phyloP scores from a whole-genome alignment of 177 flowering plant species.

The Vitis hybrid region DNA sequence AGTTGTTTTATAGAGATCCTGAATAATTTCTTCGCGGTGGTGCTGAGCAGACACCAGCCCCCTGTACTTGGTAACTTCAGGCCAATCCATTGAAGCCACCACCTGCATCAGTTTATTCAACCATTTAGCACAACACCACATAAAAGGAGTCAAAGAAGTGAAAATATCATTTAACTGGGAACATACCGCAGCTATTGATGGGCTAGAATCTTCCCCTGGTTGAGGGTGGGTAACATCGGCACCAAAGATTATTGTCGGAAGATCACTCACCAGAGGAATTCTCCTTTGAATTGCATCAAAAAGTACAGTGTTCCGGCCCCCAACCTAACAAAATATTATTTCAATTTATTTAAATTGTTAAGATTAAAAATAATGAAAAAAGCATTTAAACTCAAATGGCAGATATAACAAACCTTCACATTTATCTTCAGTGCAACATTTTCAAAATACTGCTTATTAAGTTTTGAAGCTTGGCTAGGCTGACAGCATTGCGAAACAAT shows the following conservation, averaged over 20 bases:
- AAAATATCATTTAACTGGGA: not conserved
- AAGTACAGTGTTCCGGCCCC: constrained; percentile 71
- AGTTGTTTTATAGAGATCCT: constrained; percentile 48
- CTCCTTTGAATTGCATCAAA: constrained; percentile 39
- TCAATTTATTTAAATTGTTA: not conserved
- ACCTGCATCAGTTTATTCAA: constrained; percentile 23
- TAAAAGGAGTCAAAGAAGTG: not conserved
- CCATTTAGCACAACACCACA: not conserved
- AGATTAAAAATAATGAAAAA: not conserved
- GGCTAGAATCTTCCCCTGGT: constrained; percentile 83
- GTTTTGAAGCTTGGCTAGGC: constrained; percentile 44
- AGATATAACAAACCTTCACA: constrained; percentile 63
- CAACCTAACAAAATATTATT: constrained; percentile 41
- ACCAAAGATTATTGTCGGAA: constrained; percentile 81
- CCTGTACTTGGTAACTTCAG: constrained; percentile 41
- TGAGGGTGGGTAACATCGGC: constrained; percentile 92
- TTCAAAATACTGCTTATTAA: constrained; percentile 58
- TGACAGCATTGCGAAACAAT: constrained; percentile 85
- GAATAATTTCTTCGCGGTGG: constrained; percentile 60
- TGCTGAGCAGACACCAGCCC: constrained; percentile 41
- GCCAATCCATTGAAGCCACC: constrained; percentile 60
- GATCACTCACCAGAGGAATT: constrained; percentile 52
- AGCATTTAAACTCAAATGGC: not conserved
- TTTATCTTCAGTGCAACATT: constrained; percentile 83
- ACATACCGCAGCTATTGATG: constrained; percentile 90